Percentiles rank a stretch among this genome's conserved stretches.
Conservation (phyloP, 148 eudicot genomes). For the Drosera capensis region DNA sequence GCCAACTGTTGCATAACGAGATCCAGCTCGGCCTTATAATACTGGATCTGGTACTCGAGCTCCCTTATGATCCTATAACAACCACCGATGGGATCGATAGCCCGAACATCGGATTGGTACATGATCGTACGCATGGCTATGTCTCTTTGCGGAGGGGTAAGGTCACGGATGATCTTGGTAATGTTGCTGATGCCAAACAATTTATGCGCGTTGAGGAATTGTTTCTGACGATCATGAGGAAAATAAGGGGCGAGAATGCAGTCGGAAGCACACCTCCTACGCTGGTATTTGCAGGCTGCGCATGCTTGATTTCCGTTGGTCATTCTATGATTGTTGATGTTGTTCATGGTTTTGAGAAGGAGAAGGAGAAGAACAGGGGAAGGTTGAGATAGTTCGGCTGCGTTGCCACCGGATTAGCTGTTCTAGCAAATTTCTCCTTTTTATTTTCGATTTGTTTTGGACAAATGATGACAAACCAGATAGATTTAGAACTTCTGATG, state of each 20-base stretch:
- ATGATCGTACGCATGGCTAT: slow-evolving; percentile 68
- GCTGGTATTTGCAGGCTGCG: slow-evolving; percentile 81
- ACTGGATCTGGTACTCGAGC: slow-evolving; percentile 31
- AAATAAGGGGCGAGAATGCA: slow-evolving; percentile 72
- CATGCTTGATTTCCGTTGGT: slow-evolving; percentile 52
- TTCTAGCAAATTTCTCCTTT: slow-evolving; percentile 14
- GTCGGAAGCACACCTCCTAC: slow-evolving; percentile 59
- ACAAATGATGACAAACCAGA: no score
- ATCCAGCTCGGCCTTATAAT: slow-evolving; percentile 33
- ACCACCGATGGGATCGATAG: slow-evolving; percentile 78
- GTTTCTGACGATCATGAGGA: slow-evolving; percentile 54
- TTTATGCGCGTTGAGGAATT: slow-evolving; percentile 73
- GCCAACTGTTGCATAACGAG: slow-evolving; percentile 50
- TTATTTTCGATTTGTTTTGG: no score
- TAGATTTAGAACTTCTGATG: no score
- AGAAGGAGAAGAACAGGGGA: slow-evolving; percentile 8
- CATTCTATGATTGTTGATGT: slow-evolving; percentile 8
- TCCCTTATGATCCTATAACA: slow-evolving; percentile 40
- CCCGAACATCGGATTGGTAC: slow-evolving; percentile 55
- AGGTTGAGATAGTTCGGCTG: slow-evolving; percentile 33
- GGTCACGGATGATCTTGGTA: slow-evolving; percentile 47
- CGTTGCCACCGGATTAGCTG: slow-evolving; percentile 50
- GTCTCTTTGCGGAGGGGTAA: slow-evolving; percentile 34
- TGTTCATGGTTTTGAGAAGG: slow-evolving; percentile 4
- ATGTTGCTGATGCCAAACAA: slow-evolving; percentile 84